Conservation (phyloP, 768 basidiomycete species). For the Leccinum subgranulosum region DNA sequence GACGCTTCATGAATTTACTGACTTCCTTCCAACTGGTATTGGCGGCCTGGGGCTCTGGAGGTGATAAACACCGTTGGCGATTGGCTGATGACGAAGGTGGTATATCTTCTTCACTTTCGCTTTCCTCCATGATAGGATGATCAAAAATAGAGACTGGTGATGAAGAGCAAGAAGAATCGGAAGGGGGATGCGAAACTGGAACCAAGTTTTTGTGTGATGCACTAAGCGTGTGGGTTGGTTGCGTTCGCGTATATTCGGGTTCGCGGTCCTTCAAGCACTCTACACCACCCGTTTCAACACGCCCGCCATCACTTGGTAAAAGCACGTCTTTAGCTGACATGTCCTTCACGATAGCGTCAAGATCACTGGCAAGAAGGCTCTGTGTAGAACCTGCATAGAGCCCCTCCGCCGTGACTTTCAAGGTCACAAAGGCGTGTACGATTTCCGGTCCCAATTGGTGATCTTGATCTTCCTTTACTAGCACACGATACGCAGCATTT, state of each 20-base stretch:
- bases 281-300: no score
- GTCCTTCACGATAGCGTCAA: slow-evolving; percentile 28
- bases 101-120: slow-evolving; percentile 5
- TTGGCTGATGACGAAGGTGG: slow-evolving; percentile 9
- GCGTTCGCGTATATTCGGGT: no score
- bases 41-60: no score
- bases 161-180: not conserved
- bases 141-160: slow-evolving; percentile 9
- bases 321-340: no score
- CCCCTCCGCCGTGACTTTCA: slow-evolving; percentile 27
- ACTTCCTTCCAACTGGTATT: no score
- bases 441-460: not conserved
- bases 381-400: slow-evolving; percentile 29
- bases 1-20: no score
- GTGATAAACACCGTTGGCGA: slow-evolving; percentile 13
- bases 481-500: slow-evolving; percentile 22
- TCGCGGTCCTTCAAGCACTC: no score
- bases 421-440: slow-evolving; percentile 24
- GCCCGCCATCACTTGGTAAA: no score
- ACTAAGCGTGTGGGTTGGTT: no score
- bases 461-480: slow-evolving; percentile 15
- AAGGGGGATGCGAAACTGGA: not conserved
- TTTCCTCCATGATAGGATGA: slow-evolving; percentile 8
- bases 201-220: no score
- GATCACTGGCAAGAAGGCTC: slow-evolving; percentile 28